These are phyloP conservation scores for Lagenidium giganteum DNA, from an alignment of 352 stramenopile genomes.

Conservation along the genomic window DNA sequence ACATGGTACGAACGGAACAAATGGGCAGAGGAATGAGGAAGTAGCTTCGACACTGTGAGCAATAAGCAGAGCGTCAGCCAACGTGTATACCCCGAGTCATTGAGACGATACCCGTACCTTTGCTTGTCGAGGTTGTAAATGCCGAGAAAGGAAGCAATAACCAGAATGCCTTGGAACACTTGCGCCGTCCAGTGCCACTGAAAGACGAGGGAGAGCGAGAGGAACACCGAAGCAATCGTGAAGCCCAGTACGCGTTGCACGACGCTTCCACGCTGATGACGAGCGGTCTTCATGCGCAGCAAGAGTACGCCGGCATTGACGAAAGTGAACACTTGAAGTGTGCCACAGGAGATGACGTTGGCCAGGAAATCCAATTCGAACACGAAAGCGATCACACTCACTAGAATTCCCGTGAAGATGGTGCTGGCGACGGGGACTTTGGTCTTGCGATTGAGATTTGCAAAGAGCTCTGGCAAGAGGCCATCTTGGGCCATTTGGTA, in stretches of 20 bases:
- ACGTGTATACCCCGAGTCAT: no score
- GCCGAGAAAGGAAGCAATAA: slow-evolving; percentile 36
- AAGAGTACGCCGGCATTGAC: slow-evolving; percentile 89
- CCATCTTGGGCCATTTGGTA: slow-evolving; percentile 90
- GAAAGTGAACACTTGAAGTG: slow-evolving; percentile 91
- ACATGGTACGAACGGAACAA: slow-evolving; percentile 32
- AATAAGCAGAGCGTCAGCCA: no score
- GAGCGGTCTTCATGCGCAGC: slow-evolving; percentile 53
- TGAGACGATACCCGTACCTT: slow-evolving; percentile 21
- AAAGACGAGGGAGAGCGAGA: slow-evolving; percentile 68
- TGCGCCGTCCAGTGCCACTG: slow-evolving; percentile 51
- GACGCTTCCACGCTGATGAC: slow-evolving; percentile 27
- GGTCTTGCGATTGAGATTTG: slow-evolving; percentile 50
- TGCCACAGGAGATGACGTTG: slow-evolving; percentile 90
- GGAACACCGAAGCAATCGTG: slow-evolving; percentile 43
- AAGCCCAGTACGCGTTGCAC: slow-evolving; percentile 51
- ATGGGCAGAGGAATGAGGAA: slow-evolving; percentile 25
- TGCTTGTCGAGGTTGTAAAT: slow-evolving; percentile 60
- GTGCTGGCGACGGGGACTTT: slow-evolving; percentile 76
- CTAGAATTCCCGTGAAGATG: slow-evolving; percentile 84
- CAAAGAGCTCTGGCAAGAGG: slow-evolving; percentile 58
- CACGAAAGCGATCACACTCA: slow-evolving; percentile 77
- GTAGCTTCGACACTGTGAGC: slow-evolving; percentile 13
- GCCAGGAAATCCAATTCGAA: slow-evolving; percentile 90
- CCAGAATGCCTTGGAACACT: slow-evolving; percentile 19